Conservation (phyloP, 2,329 filamentous ascomycete genomes). For the Venturia pyrina region DNA sequence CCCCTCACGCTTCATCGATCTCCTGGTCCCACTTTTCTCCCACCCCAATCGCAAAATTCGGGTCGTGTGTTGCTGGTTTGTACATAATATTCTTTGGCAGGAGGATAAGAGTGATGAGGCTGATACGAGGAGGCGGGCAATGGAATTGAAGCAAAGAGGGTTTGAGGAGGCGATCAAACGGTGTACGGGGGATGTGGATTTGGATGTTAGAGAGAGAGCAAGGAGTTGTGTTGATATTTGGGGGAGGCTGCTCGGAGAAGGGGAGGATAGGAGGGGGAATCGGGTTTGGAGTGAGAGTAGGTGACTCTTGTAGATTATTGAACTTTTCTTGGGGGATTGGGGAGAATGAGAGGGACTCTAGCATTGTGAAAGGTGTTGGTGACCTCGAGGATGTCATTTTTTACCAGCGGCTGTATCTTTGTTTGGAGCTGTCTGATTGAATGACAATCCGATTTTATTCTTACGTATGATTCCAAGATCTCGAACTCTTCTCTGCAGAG, state of each 20-base stretch:
- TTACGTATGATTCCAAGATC: background rate
- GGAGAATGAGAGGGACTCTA: background rate
- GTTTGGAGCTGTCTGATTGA: background rate
- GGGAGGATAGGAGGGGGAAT: background rate
- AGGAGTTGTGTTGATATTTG: constrained; percentile 35
- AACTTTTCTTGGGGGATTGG: background rate
- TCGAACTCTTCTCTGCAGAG: no score
- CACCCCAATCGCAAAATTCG: constrained; percentile 67
- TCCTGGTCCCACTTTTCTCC: constrained; percentile 62
- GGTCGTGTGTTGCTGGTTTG: constrained; percentile 68
- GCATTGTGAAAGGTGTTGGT: background rate
- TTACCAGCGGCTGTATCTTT: background rate
- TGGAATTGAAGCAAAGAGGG: constrained; percentile 60
- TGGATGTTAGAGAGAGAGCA: constrained; percentile 75
- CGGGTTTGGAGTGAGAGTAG: background rate
- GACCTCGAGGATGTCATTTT: background rate
- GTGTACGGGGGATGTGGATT: constrained; percentile 49
- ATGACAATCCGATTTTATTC: background rate
- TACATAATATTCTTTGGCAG: constrained; percentile 76
- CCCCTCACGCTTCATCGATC: constrained; percentile 50
- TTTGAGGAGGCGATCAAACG: constrained; percentile 42
- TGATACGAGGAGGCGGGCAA: constrained; percentile 56
- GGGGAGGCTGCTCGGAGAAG: background rate
- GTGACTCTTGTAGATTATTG: background rate
- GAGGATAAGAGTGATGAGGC: constrained; percentile 61